Base-by-base conservation (phyloP, 2,329 filamentous ascomycete species). In the Alternaria ventricosa region DNA sequence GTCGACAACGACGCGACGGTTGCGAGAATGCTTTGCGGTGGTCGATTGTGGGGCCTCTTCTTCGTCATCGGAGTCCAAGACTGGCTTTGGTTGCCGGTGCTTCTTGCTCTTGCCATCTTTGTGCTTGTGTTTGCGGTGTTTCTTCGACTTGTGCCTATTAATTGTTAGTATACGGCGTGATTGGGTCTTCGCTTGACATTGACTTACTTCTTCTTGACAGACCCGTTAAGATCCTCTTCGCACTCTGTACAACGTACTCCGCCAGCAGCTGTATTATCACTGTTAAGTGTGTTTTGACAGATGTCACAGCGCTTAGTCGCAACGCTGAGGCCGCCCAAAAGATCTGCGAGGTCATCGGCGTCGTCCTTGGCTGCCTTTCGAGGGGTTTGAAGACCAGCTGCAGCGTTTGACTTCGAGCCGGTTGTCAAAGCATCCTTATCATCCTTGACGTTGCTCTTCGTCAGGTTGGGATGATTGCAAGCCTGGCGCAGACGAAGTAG, bases 401-500 rank as follows among this genome's bases (percentile, higher is more conserved):
- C 81, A 3, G 83, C 73, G 33, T 82, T 84, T 5, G 6, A 83
- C 82, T 64, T 80, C 1, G 81, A 78, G 30, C 88, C 91, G 1
- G 89, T 90, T 1, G 89, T 86, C 59, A 97, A 82, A 3, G 93
- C 92, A 74, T 98, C 96, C 72, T 91, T 93, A 77, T 99, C 96
- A 68, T 92, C 92, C 59, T 90, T 90, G 61, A 97, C 85, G 75
- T 96, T 95, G 67, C 90, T 90, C 68, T 93, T 92, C 12, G 97
- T 91, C 49, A 99, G 85, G 69, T 93, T 90, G 0, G 94, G 94
- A 77, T 99, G 96, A 75, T 99, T 97, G 80, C 96, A 99, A 20
- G 94, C 92, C 79, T 99, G 96, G 63, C 96, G 88, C 64, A 99
- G 84, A 43, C 96, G 90, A 60, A 99, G 84, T n/a, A 99, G 87